Conservation (phyloP, 2,329 filamentous ascomycete species). For the Ophiostoma ulmi region DNA sequence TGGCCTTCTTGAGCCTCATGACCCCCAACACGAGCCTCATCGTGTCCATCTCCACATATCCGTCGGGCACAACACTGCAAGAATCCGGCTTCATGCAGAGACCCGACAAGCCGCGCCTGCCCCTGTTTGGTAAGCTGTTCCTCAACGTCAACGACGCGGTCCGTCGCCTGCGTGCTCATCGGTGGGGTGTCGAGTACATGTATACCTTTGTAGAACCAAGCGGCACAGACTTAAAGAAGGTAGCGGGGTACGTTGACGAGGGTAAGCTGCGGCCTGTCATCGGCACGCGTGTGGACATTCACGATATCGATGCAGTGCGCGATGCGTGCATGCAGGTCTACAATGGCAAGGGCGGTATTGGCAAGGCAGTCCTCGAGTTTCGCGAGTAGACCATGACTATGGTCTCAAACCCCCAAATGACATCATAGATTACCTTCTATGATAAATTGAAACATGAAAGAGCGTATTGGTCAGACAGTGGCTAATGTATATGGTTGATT, state of each 20-base stretch:
- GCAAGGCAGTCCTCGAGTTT: conserved; percentile 16
- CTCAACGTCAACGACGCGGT: conserved; percentile 14
- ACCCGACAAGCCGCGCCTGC: conserved; percentile 5
- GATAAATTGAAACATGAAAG: too few species aligned
- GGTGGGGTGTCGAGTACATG: conserved; percentile 20
- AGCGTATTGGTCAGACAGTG: too few species aligned
- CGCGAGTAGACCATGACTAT: background rate
- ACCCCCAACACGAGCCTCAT: background rate
- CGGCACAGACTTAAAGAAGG: background rate
- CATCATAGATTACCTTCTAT: too few species aligned
- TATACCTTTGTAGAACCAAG: conserved; percentile 16
- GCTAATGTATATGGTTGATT: too few species aligned
- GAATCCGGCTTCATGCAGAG: background rate
- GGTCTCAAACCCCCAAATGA: too few species aligned
- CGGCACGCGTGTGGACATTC: conserved; percentile 12
- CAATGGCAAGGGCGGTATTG: conserved; percentile 15
- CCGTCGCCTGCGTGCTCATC: conserved; percentile 16
- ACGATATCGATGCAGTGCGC: conserved; percentile 9
- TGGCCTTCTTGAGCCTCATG: conserved; percentile 17
- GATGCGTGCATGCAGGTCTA: conserved; percentile 4
- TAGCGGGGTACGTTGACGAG: background rate
- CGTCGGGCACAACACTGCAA: conserved; percentile 16
- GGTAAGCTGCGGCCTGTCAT: conserved; percentile 13
- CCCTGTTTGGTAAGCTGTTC: background rate
- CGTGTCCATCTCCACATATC: conserved; percentile 18